Conservation (phyloP, 2,329 filamentous ascomycete genomes). For the Seiridium cupressi region DNA sequence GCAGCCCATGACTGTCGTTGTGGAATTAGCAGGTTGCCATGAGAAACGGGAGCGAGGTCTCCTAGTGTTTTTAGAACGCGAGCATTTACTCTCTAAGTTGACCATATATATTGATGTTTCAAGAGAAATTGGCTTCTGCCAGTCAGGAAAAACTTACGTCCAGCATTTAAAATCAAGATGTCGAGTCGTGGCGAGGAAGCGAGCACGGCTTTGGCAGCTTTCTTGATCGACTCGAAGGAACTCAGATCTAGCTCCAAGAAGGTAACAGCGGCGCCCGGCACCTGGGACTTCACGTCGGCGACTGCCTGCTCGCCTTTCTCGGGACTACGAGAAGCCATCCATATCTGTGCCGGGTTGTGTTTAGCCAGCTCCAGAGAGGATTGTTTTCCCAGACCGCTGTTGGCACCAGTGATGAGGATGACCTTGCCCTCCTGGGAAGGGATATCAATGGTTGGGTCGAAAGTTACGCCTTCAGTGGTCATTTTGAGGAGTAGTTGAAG, state of each 20-base stretch:
- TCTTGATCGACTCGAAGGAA: background rate
- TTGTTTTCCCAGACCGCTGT: conserved; percentile 35
- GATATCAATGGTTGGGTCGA: conserved; percentile 17
- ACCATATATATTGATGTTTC: no score
- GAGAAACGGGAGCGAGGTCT: no score
- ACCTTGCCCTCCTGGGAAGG: conserved; percentile 30
- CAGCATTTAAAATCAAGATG: conserved; percentile 1
- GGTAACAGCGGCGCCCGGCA: background rate
- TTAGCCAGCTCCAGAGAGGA: conserved; percentile 34
- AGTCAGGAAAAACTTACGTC: background rate
- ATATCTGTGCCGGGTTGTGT: conserved; percentile 20
- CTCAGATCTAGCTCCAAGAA: background rate
- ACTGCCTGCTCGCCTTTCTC: conserved; percentile 29
- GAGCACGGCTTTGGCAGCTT: conserved; percentile 5
- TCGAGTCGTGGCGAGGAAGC: background rate
- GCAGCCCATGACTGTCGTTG: background rate
- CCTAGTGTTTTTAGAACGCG: no score
- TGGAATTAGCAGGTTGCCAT: no score
- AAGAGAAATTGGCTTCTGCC: no score
- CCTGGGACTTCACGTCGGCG: background rate
- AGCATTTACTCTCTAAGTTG: no score
- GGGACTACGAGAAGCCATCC: conserved; percentile 28
- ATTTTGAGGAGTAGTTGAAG: no score
- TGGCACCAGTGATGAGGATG: conserved; percentile 36
- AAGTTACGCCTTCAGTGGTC: no score